Percentiles rank a stretch among this genome's conserved stretches.
Conservation (phyloP, 2,329 filamentous ascomycete species). For the Didymella segeticola region DNA sequence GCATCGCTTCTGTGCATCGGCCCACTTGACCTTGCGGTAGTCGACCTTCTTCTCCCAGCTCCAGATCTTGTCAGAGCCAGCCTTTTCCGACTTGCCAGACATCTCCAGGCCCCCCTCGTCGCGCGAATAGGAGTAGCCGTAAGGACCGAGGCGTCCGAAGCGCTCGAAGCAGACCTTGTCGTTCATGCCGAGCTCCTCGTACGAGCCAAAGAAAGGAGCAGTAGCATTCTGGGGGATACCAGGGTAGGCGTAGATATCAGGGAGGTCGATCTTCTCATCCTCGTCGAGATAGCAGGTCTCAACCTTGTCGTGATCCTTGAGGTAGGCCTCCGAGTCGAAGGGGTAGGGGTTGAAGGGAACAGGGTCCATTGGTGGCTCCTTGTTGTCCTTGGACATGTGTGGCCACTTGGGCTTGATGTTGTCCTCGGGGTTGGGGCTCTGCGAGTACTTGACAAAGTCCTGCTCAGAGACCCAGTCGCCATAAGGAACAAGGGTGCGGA, state of each 20-base stretch:
- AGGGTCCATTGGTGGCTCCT: conserved; percentile 49
- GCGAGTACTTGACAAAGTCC: conserved; percentile 49
- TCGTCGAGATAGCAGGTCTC: conserved; percentile 69
- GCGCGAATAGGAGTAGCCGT: conserved; percentile 58
- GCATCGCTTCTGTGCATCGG: conserved; percentile 55
- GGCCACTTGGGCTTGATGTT: conserved; percentile 49
- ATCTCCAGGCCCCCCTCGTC: conserved; percentile 58
- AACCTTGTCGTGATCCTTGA: conserved; percentile 59
- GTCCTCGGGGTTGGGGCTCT: conserved; percentile 47
- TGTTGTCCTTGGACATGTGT: conserved; percentile 43
- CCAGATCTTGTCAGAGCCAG: conserved; percentile 52
- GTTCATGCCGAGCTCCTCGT: conserved; percentile 55
- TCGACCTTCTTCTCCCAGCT: conserved; percentile 60
- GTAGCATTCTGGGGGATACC: conserved; percentile 59
- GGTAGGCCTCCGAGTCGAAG: conserved; percentile 52
- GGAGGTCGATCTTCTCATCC: conserved; percentile 61
- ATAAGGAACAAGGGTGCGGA: conserved; percentile 54
- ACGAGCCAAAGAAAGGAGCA: conserved; percentile 57
- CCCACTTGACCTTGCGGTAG: conserved; percentile 58
- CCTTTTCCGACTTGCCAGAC: conserved; percentile 52
- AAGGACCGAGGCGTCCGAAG: conserved; percentile 58
- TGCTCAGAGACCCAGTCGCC: conserved; percentile 55
- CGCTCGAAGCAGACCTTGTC: conserved; percentile 60
- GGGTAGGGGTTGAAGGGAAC: conserved; percentile 56
- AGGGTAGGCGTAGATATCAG: conserved; percentile 70